Conservation (phyloP, 371 early-diverging fungal species). For the Nematocida sp. region DNA sequence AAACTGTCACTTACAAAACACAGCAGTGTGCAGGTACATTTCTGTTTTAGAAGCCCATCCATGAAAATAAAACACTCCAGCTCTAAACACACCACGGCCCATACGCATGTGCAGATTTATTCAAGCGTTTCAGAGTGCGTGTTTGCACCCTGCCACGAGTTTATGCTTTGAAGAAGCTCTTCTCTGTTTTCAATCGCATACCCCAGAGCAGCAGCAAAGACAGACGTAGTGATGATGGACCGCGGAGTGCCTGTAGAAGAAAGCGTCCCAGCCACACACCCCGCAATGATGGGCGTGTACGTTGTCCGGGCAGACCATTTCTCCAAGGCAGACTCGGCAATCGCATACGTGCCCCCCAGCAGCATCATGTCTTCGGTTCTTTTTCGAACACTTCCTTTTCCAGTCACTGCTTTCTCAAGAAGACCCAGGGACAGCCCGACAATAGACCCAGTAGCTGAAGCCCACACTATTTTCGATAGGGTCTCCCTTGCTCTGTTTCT, state of each 20-base stretch:
- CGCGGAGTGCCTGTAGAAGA: neutral
- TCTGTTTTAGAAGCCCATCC: too few species aligned
- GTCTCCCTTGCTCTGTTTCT: constrained; percentile 23
- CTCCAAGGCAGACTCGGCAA: neutral
- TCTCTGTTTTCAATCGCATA: constrained; percentile 13
- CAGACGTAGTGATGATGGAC: constrained; percentile 11
- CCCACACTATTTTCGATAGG: neutral
- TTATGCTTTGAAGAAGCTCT: neutral
- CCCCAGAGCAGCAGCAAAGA: neutral
- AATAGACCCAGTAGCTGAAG: neutral
- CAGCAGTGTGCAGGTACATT: too few species aligned
- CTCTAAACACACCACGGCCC: too few species aligned
- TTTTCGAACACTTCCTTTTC: constrained; percentile 4
- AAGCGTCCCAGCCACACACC: constrained; percentile 1
- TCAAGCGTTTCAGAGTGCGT: neutral
- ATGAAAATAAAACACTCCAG: too few species aligned
- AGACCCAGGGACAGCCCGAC: neutral
- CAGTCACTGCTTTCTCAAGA: neutral
- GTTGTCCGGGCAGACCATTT: neutral
- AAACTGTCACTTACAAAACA: too few species aligned
- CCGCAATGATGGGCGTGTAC: constrained; percentile 31
- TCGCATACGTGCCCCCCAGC: constrained; percentile 19
- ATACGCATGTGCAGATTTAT: too few species aligned
- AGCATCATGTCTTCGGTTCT: constrained; percentile 3
- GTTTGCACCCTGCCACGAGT: neutral